phyloP scores from a whole-genome alignment of 2,329 filamentous ascomycete species.

The Colletotrichum sp. region DNA sequence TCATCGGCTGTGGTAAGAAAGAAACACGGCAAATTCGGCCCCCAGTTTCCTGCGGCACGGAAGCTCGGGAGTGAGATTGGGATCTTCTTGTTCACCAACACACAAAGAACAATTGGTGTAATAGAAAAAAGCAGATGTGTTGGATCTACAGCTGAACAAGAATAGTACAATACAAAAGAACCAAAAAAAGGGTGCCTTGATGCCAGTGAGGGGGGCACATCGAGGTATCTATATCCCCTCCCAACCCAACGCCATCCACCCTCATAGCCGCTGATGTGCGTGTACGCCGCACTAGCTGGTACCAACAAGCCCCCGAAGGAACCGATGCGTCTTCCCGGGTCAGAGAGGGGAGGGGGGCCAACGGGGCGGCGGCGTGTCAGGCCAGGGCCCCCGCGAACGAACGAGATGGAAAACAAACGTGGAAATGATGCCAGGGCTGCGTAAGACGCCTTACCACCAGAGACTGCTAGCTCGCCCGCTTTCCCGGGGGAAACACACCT shows the following conservation, averaged over 20 bases:
- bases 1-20: not conserved
- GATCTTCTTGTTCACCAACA: not conserved
- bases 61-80: not conserved
- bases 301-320: not conserved
- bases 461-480: not conserved
- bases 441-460: not conserved
- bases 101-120: not conserved
- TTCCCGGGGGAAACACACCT: not conserved
- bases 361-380: not conserved
- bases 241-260: not conserved
- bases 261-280: not conserved
- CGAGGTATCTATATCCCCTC: not conserved
- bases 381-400: not conserved
- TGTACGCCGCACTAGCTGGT: not conserved
- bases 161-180: not conserved
- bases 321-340: slow-evolving; percentile 1
- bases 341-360: not conserved
- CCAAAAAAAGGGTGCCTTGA: not conserved
- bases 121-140: not conserved
- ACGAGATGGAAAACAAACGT: not conserved
- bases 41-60: not conserved
- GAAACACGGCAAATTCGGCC: not conserved
- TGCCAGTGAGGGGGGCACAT: not conserved
- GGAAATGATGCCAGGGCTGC: not conserved
- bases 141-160: not conserved